Evolutionary conservation across 345 rosid genomes (phyloP).

Genomic region (Eucalyptus sp.): DNA sequence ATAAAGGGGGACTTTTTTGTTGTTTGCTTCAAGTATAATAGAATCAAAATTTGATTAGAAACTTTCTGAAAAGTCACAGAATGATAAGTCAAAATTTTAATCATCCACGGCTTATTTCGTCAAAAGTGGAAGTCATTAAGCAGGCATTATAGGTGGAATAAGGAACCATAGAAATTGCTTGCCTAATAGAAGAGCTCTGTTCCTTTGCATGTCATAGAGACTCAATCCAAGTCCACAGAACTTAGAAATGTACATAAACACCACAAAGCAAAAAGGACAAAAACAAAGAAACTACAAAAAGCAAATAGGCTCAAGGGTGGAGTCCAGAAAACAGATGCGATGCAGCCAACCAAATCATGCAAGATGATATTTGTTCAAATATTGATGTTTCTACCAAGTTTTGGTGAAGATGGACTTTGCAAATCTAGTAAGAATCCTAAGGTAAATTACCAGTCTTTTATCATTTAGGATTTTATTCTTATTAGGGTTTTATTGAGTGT

Average conservation of each 20-base stretch:
- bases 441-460: not conserved
- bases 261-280: not conserved
- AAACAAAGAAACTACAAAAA: not conserved
- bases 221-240: not conserved
- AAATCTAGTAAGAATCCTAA: not conserved
- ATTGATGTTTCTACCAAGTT: not conserved
- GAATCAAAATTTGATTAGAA: not conserved
- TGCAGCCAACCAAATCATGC: not conserved
- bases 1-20: not conserved
- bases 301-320: not conserved
- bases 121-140: not conserved
- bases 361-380: not conserved
- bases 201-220: not conserved
- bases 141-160: not conserved
- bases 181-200: not conserved
- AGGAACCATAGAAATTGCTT: not conserved
- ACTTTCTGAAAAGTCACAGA: not conserved
- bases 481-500: not conserved
- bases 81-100: not conserved
- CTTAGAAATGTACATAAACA: not conserved
- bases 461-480: not conserved
- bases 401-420: not conserved
- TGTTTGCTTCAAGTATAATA: not conserved
- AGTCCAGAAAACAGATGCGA: not conserved
- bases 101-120: not conserved